phyloP scores from a whole-genome alignment of 768 basidiomycete species.

The Crassisporium funariophilum region DNA sequence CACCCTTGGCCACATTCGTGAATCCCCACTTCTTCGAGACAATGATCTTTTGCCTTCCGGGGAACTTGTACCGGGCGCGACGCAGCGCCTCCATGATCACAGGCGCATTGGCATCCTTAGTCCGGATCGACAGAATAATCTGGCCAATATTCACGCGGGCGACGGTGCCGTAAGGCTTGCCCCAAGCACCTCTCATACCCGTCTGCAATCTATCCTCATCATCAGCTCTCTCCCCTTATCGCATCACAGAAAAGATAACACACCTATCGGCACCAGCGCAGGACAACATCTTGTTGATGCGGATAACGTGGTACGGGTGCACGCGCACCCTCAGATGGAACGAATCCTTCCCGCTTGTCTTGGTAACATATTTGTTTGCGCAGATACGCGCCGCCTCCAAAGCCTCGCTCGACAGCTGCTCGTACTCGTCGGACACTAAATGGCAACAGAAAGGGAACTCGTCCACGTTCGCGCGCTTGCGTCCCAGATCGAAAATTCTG shows the following conservation, averaged over 20 bases:
- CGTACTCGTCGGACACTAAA: conserved; percentile 97
- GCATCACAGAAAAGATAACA: conserved; percentile 21
- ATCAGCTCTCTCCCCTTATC: background rate
- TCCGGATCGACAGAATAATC: conserved; percentile 85
- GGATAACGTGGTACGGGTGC: conserved; percentile 98
- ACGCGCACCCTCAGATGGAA: conserved; percentile 98
- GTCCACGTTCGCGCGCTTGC: conserved; percentile 95
- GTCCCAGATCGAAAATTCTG: conserved; percentile 93
- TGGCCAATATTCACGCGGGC: conserved; percentile 98
- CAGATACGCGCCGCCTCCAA: conserved; percentile 99
- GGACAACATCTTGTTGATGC: conserved; percentile 99
- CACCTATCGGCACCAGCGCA: conserved; percentile 98
- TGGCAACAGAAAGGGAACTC: conserved; percentile 98
- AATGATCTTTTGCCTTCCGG: conserved; percentile 97
- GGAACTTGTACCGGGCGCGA: conserved; percentile 99
- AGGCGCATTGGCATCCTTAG: conserved; percentile 83
- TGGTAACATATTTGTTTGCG: conserved; percentile 99
- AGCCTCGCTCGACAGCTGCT: conserved; percentile 93
- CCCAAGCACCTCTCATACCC: conserved; percentile 99
- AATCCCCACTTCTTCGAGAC: conserved; percentile 99
- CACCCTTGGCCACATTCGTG: conserved; percentile 89
- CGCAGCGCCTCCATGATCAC: conserved; percentile 97
- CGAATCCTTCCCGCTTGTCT: conserved; percentile 96
- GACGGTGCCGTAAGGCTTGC: conserved; percentile 95
- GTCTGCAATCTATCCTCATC: conserved; percentile 72